Evolutionary conservation across 2,329 filamentous ascomycete species (phyloP), one percentile per base, ranked within the genome.

Genomic region (Aspergillus hiratsukae): DNA sequence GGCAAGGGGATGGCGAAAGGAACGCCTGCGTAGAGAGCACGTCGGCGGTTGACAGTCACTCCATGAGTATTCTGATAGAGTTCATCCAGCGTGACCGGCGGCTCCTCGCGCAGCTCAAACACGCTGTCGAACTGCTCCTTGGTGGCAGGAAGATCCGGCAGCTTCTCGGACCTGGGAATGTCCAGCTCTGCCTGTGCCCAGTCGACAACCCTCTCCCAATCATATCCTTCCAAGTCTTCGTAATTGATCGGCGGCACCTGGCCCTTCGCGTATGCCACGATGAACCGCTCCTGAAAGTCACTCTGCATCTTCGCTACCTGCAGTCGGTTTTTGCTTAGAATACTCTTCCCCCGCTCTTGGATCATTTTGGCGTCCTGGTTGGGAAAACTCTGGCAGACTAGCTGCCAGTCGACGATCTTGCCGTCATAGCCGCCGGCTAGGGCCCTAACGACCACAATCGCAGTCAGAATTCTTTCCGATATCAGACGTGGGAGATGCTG

Each of bases 151-250:
- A 81, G 66, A 51, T 73, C 71, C 1, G 72, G 75, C 19, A 72
- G 61, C 43, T 69, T 71, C 58, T 69, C 68, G 5, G 70, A 66
- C 11, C 65, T 68, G 21, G 76, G 72, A 14, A 71, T 61, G 46
- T 78, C 74, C 17, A 80, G 64, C 50, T 75, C 71, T 9, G 66
- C 64, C 29, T 69, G 68, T 8, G 76, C 76, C 79, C 79, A 81
- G 7, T 78, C 71, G 4, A 80, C 72, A 11, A 81, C 66, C 27
- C 67, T 66, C 45, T 68, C 65, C 79, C 79, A 81, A 57, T 80
- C 72, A 61, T 80, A 80, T 9, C 58, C 61, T 50, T 72, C 66
- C 31, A 80, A 63, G 51, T 80, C 62, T 19, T 73, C 64, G 51
- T 75, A 79, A 55, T 80, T 68, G 48, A 81, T 74, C 2, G 60